A percentile compares a stretch with the other conserved stretches of the same genome.
phyloP scores from a whole-genome alignment of 352 stramenopile species.

The Pilasporangium apinafurcum region DNA sequence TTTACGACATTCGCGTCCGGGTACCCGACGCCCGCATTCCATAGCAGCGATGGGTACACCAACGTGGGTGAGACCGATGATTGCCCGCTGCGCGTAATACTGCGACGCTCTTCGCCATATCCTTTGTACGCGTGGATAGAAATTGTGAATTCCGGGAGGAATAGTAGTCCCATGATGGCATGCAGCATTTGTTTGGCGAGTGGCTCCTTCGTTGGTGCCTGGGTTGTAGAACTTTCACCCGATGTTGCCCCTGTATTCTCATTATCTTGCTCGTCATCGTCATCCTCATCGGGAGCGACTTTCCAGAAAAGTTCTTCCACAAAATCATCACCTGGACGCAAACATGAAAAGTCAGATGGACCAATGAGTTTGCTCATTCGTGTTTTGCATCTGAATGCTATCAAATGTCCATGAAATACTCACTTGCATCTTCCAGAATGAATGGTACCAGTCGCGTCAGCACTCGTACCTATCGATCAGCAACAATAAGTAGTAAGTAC shows the following conservation, averaged over 20 bases:
- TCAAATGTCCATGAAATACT: no score
- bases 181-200: constrained; percentile 76
- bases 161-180: constrained; percentile 82
- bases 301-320: constrained; percentile 81
- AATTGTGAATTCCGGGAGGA: constrained; percentile 82
- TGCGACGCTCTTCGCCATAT: constrained; percentile 68
- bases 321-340: constrained; percentile 71
- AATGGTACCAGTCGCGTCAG: constrained; percentile 80
- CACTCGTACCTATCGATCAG: no score
- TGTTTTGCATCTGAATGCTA: no score
- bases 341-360: no score
- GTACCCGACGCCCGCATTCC: constrained; percentile 75
- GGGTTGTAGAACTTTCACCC: constrained; percentile 5
- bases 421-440: constrained; percentile 69
- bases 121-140: constrained; percentile 82
- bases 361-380: no score
- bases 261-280: constrained; percentile 32
- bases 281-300: constrained; percentile 21
- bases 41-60: constrained; percentile 75
- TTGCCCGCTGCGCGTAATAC: constrained; percentile 42
- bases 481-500: no score
- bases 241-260: no score
- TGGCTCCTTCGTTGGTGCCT: constrained; percentile 14
- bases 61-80: constrained; percentile 22
- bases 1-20: constrained; percentile 69